Percentiles rank a stretch among this genome's conserved stretches.
Evolutionary conservation across 805 yeast species (phyloP).

Genomic region (Saturnispora hagleri): DNA sequence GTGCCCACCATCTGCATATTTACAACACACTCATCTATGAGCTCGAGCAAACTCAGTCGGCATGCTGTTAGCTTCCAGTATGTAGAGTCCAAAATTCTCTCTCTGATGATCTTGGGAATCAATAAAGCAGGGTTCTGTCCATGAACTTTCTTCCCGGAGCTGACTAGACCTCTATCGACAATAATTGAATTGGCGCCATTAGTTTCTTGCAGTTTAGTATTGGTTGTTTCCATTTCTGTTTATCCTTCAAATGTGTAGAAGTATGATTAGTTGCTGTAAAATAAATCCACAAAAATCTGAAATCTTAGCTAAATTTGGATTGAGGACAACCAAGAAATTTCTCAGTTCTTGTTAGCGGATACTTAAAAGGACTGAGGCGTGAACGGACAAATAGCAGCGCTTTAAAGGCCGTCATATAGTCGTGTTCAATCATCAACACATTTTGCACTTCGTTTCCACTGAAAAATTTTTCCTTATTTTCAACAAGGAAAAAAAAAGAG

Average conservation of each 20-base stretch:
- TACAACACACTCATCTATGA: constrained; percentile 37
- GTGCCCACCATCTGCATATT: constrained; percentile 40
- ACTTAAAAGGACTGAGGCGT: too few relatives aligned
- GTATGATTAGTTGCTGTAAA: not conserved
- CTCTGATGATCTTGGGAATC: constrained; percentile 51
- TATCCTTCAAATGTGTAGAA: not conserved
- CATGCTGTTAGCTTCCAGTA: constrained; percentile 53
- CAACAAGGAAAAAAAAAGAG: not conserved
- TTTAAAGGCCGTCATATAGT: not conserved
- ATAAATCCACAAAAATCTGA: not conserved
- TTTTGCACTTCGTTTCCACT: not conserved
- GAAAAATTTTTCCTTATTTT: not conserved
- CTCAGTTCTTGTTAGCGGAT: too few relatives aligned
- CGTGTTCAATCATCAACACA: not conserved
- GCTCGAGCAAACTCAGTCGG: constrained; percentile 32
- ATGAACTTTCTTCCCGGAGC: constrained; percentile 25
- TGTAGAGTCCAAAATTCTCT: constrained; percentile 44
- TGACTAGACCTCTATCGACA: constrained; percentile 30
- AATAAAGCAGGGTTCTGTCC: constrained; percentile 41
- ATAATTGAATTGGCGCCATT: constrained; percentile 11
- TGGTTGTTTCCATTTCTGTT: constrained; percentile 3
- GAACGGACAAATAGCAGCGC: not conserved
- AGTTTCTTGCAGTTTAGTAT: not conserved
- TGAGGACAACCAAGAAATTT: too few relatives aligned
- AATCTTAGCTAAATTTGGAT: not conserved